phyloP scores from a whole-genome alignment of 2,329 filamentous ascomycete genomes.

The Metarhizium guizhouense region DNA sequence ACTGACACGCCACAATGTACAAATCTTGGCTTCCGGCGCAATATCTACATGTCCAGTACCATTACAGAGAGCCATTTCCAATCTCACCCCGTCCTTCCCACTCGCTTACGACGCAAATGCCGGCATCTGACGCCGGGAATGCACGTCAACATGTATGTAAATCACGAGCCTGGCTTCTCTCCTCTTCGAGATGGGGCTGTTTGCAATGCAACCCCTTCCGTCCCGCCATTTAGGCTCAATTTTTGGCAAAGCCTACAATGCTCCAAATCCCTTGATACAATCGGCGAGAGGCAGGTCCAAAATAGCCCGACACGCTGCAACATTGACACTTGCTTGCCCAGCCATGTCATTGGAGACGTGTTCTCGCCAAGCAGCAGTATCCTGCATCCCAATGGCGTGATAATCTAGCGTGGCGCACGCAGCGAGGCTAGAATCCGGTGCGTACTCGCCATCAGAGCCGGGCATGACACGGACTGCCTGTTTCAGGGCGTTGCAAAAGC shows the following conservation, averaged over 20 bases:
- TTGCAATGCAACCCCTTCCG: background rate
- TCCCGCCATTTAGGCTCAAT: background rate
- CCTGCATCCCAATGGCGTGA: conserved; percentile 11
- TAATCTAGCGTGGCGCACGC: conserved; percentile 13
- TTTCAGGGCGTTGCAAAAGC: conserved; percentile 8
- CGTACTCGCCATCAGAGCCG: background rate
- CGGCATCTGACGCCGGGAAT: background rate
- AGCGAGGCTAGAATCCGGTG: conserved; percentile 5
- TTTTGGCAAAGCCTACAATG: background rate
- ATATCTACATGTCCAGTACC: no score
- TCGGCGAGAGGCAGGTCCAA: conserved; percentile 6
- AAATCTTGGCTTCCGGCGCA: no score
- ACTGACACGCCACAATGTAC: no score
- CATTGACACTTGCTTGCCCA: background rate
- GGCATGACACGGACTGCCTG: conserved; percentile 6
- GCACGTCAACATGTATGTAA: background rate
- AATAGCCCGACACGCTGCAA: background rate
- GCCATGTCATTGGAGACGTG: background rate
- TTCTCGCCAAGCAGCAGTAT: background rate
- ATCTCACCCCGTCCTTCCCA: background rate
- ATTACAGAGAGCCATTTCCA: no score
- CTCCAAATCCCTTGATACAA: conserved; percentile 1
- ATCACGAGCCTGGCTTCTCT: background rate
- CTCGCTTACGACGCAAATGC: background rate
- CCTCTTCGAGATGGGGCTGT: background rate